Conservation (phyloP, 257 asterid genomes). For the Plantago major region DNA sequence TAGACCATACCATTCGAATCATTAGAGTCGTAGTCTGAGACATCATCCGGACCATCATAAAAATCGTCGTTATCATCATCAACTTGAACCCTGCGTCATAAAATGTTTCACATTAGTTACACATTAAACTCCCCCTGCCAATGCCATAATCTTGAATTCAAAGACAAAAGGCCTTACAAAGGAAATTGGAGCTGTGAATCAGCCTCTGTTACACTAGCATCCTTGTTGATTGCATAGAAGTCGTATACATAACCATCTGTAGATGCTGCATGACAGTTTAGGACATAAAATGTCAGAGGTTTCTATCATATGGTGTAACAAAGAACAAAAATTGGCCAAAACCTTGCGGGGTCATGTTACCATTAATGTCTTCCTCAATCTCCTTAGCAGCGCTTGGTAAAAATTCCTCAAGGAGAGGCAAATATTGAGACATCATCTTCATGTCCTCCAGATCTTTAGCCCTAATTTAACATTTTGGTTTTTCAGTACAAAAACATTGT, state of each 20-base stretch:
- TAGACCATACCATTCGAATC: constrained; percentile 76
- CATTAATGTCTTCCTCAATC: constrained; percentile 61
- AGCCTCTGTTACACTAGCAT: constrained; percentile 28
- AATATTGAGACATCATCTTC: constrained; percentile 64
- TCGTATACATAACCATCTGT: constrained; percentile 82
- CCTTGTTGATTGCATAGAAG: constrained; percentile 61
- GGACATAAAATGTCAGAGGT: not conserved
- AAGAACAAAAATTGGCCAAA: not conserved
- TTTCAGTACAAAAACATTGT: constrained; percentile 6
- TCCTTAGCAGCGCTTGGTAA: constrained; percentile 86
- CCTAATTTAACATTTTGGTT: constrained; percentile 30
- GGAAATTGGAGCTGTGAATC: constrained; percentile 50
- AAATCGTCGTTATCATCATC: constrained; percentile 52
- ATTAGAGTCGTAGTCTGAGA: constrained; percentile 51
- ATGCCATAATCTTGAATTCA: constrained; percentile 5
- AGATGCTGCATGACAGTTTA: constrained; percentile 31
- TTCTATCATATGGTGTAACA: not conserved
- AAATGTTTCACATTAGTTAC: constrained; percentile 14
- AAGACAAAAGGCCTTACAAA: constrained; percentile 41
- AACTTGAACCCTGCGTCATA: constrained; percentile 68
- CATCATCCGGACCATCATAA: constrained; percentile 77
- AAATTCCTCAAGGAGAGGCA: constrained; percentile 80
- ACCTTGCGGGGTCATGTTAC: constrained; percentile 20
- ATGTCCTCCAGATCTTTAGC: constrained; percentile 53
- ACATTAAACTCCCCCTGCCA: constrained; percentile 8